phyloP scores from a whole-genome alignment of 345 rosid species.

The Pugionium dolabratum region DNA sequence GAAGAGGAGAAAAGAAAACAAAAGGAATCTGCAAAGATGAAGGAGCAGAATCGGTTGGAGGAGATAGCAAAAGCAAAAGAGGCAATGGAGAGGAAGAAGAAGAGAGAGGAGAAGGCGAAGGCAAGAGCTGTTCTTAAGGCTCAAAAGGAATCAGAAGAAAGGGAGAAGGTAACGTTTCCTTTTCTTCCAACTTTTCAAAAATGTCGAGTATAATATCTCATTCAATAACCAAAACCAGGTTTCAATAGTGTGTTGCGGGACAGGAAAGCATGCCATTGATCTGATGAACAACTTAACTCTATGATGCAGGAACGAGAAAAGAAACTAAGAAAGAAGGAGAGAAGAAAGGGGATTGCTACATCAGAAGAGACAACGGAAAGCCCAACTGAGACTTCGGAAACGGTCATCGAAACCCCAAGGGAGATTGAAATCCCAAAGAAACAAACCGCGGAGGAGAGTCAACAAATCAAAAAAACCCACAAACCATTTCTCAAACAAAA shows the following conservation, averaged over 20 bases:
- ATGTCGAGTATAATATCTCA: neutral
- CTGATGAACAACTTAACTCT: conserved; percentile 6
- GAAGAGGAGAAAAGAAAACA: conserved; percentile 71
- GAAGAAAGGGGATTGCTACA: conserved; percentile 39
- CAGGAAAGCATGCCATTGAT: too few relatives aligned
- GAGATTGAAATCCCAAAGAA: conserved; percentile 37
- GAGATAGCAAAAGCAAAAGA: conserved; percentile 80
- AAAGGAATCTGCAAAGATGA: conserved; percentile 60
- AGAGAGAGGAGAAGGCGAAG: conserved; percentile 68
- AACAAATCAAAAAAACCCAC: conserved; percentile 54
- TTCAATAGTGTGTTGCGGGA: neutral
- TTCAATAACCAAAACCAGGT: neutral
- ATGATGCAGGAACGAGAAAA: conserved; percentile 73
- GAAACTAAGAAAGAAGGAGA: conserved; percentile 76
- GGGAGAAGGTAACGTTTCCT: conserved; percentile 59
- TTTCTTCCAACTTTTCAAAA: neutral
- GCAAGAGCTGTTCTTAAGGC: conserved; percentile 70
- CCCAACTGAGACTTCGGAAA: conserved; percentile 38
- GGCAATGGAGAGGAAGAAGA: conserved; percentile 76
- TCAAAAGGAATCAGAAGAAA: conserved; percentile 75
- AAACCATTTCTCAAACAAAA: conserved; percentile 53
- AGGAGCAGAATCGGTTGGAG: conserved; percentile 68
- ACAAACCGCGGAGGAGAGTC: conserved; percentile 38
- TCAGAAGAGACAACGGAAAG: conserved; percentile 36
- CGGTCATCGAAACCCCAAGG: conserved; percentile 42